phyloP scores from a whole-genome alignment of 257 asterid genomes.

The Anisodus tanguticus region DNA sequence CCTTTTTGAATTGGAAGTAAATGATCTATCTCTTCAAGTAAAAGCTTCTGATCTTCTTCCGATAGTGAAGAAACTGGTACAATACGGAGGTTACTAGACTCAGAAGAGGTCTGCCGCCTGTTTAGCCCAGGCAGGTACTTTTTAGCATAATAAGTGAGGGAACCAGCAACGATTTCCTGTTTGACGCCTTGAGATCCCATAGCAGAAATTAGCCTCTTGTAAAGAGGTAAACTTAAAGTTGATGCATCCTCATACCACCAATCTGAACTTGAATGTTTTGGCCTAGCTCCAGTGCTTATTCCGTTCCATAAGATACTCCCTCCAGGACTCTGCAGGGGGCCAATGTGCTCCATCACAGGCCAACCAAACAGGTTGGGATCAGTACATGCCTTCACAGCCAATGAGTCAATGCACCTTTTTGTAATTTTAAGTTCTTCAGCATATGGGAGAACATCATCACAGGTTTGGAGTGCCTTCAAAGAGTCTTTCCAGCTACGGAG shows the following conservation, averaged over 20 bases:
- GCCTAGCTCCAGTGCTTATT: slow-evolving; percentile 96
- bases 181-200: slow-evolving; percentile 78
- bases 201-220: slow-evolving; percentile 70
- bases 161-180: slow-evolving; percentile 72
- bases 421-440: slow-evolving; percentile 79
- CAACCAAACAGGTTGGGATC: slow-evolving; percentile 90
- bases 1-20: slow-evolving; percentile 89
- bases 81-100: slow-evolving; percentile 55
- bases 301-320: slow-evolving; percentile 97
- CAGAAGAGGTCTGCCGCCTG: slow-evolving; percentile 61
- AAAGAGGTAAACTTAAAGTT: slow-evolving; percentile 66
- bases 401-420: slow-evolving; percentile 73
- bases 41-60: slow-evolving; percentile 82
- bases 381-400: slow-evolving; percentile 77
- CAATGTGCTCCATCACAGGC: slow-evolving; percentile 88
- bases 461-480: slow-evolving; percentile 75
- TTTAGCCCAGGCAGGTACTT: slow-evolving; percentile 80
- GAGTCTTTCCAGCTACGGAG: slow-evolving; percentile 84
- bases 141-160: slow-evolving; percentile 70
- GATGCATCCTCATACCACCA: slow-evolving; percentile 99
- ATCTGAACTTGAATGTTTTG: slow-evolving; percentile 64
- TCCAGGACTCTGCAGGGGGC: slow-evolving; percentile 98
- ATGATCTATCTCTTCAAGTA: slow-evolving; percentile 77
- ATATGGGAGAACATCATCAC: slow-evolving; percentile 65
- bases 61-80: slow-evolving; percentile 52